These are phyloP conservation scores for Talaromyces wortmannii DNA, from an alignment of 495 filamentous ascomycete species.

Conservation along the genomic window DNA sequence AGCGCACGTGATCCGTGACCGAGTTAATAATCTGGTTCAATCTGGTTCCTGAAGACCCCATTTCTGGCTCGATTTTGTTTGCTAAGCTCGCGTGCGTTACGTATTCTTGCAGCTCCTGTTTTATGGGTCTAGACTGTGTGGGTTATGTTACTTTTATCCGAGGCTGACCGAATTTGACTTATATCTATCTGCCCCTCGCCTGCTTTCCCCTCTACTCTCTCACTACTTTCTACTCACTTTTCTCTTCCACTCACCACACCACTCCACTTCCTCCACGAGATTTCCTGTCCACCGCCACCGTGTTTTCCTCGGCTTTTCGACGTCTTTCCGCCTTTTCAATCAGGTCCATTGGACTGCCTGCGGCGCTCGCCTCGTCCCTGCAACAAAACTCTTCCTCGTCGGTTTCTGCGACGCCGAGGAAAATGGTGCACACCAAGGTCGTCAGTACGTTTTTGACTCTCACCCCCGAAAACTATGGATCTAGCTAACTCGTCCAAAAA, in stretches of 20 bases:
- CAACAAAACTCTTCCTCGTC: conserved; percentile 46
- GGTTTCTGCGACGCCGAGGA: conserved; percentile 38
- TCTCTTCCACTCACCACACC: neutral
- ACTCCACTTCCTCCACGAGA: conserved; percentile 5
- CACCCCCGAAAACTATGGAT: neutral
- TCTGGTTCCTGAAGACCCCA: too few species aligned
- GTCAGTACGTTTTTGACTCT: conserved; percentile 53
- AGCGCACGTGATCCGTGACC: neutral
- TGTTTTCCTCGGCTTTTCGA: conserved; percentile 79
- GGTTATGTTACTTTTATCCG: too few species aligned
- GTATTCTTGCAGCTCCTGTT: too few species aligned
- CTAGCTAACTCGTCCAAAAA: neutral
- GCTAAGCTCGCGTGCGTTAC: too few species aligned
- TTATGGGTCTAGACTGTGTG: too few species aligned
- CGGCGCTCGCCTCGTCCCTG: conserved; percentile 59
- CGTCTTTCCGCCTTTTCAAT: conserved; percentile 55
- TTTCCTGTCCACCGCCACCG: conserved; percentile 41
- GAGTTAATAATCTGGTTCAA: too few species aligned
- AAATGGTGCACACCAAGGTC: conserved; percentile 74
- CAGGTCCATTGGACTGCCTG: conserved; percentile 49
- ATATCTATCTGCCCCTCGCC: too few species aligned
- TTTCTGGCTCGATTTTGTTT: too few species aligned
- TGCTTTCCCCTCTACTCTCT: too few species aligned
- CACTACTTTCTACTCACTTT: neutral
- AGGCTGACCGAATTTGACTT: too few species aligned